Conservation (phyloP, 345 rosid species). For the Populus ilicifolia region DNA sequence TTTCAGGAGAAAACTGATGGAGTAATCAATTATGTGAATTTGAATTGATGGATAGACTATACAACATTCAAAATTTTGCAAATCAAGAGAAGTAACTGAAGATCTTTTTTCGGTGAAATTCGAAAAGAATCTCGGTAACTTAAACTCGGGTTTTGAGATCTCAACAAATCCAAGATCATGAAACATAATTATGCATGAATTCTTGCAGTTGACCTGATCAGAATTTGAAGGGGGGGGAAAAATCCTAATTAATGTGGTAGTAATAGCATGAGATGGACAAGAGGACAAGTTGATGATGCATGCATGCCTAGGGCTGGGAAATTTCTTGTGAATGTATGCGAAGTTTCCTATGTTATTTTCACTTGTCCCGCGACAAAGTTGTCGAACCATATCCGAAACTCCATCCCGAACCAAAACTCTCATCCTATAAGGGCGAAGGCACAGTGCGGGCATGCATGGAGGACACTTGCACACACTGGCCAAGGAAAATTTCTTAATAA, state of each 20-base stretch:
- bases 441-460: no score
- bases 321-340: background rate
- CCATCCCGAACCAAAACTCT: background rate
- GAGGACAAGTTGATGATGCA: background rate
- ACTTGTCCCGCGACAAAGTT: background rate
- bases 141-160: background rate
- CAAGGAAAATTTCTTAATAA: no score
- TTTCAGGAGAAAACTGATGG: background rate
- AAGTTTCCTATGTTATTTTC: background rate
- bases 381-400: background rate
- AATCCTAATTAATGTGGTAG: no score
- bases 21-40: background rate
- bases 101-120: background rate
- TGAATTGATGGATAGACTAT: background rate
- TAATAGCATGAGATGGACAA: no score
- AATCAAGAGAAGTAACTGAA: background rate
- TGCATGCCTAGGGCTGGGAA: background rate
- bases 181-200: no score
- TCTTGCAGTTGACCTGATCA: no score
- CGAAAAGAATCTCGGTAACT: background rate
- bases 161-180: no score
- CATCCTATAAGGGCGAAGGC: no score
- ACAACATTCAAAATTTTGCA: background rate
- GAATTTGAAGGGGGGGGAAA: no score
- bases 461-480: no score